phyloP scores from a whole-genome alignment of 345 rosid genomes.

The Erodium maritimum region DNA sequence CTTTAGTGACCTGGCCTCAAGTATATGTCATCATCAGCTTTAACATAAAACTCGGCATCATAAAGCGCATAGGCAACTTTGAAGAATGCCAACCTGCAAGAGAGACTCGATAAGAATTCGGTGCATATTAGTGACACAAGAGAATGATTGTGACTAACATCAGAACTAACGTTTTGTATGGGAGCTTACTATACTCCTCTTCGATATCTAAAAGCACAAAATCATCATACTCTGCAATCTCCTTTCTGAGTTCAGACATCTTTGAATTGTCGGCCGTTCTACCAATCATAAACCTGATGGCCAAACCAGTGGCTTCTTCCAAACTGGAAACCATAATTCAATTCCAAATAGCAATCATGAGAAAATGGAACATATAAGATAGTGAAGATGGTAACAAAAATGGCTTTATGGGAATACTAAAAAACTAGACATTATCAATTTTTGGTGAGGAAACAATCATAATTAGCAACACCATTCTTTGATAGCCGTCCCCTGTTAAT shows the following conservation, averaged over 20 bases:
- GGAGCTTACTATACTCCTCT: constrained; percentile 97
- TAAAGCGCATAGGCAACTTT: constrained; percentile 75
- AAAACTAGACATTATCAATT: neutral
- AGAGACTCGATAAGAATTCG: neutral
- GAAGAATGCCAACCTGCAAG: constrained; percentile 68
- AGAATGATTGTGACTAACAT: constrained; percentile 3
- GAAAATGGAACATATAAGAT: neutral
- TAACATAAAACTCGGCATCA: constrained; percentile 80
- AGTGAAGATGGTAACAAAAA: neutral
- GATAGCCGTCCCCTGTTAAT: neutral
- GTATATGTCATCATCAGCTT: constrained; percentile 92
- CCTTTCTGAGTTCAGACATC: constrained; percentile 58
- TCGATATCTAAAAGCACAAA: constrained; percentile 73
- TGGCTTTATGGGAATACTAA: neutral
- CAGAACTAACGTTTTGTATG: constrained; percentile 88
- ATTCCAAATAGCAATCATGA: neutral
- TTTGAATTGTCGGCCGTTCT: constrained; percentile 41
- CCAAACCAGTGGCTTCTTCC: constrained; percentile 85
- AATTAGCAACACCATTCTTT: too few species aligned
- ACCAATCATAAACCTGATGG: constrained; percentile 71
- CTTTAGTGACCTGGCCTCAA: constrained; percentile 66
- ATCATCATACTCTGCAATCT: constrained; percentile 70
- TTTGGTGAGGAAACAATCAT: neutral
- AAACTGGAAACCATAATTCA: constrained; percentile 29
- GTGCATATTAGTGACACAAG: neutral